Evolutionary conservation across 192 early-diverging fungal species (phyloP), one percentile per base, ranked within the genome.

Genomic region (Paraglomus brasilianum): DNA sequence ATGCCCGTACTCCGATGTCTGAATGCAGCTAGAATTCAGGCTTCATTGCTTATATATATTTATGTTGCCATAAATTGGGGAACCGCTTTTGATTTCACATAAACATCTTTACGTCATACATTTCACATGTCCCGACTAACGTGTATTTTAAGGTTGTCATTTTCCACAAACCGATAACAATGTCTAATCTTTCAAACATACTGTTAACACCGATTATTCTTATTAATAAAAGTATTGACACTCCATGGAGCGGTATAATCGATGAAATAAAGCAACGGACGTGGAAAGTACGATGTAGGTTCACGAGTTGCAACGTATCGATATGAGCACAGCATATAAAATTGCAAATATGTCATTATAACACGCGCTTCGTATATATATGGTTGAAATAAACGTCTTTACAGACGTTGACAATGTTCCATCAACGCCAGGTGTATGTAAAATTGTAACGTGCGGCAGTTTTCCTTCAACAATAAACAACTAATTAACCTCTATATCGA

Each of bases 251-350:
- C n/a, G 13, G 22, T 50, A 9, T 58, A 5, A 19, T 5, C 0
- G 55, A 69, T 8, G 55, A 69, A 47, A 69, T 69, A 43, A 69
- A 69, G 48, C 52, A 69, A 40, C 13, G 1, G n/a, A 24, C 40
- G 21, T 69, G 67, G 67, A 22, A 44, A 11, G 67, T 69, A 17
- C 56, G 55, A 59, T 69, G 67, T 69, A n/a, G 8, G 67, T 38
- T 14, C 24, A 5, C 7, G 36, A 22, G 11, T 30, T 11, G 40
- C 44, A 14, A 55, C 19, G 5, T 38, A 47, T 36, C 39, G n/a
- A 30, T 30, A 3, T 30, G 3, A 30, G 30, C 1, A 30, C 3
- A 30, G n/a, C 30, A 3, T 62, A 46, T 1, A 30, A 49, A 7
- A 9, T 45, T 55, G 6, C 1, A 22, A 5, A 41, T 53, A 36